Evolutionary conservation across 2,329 filamentous ascomycete genomes (phyloP).

Genomic region (Dothideomycetidae sp.): DNA sequence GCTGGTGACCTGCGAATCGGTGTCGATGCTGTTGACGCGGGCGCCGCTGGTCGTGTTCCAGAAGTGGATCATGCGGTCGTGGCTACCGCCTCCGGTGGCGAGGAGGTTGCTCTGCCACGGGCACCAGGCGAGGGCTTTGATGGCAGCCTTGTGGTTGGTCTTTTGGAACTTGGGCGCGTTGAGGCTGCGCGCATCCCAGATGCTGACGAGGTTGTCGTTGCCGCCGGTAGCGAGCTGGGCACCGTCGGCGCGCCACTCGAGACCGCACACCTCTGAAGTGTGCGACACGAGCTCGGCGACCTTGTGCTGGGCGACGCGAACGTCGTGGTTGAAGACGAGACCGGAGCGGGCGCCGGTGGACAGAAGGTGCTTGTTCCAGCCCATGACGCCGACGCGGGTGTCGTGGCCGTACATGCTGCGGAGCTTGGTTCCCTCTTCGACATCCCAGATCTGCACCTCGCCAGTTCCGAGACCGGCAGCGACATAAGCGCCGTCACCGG

Average conservation of each 20-base stretch:
- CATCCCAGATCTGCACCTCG: constrained; percentile 98
- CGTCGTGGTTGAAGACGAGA: constrained; percentile 96
- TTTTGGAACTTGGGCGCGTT: constrained; percentile 96
- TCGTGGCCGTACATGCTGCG: constrained; percentile 98
- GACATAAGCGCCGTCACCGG: constrained; percentile 89
- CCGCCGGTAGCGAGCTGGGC: constrained; percentile 93
- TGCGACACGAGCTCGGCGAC: constrained; percentile 92
- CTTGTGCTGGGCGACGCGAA: constrained; percentile 95
- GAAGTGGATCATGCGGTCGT: constrained; percentile 98
- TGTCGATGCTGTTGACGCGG: constrained; percentile 97
- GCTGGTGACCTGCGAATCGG: constrained; percentile 91
- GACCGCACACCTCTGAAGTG: constrained; percentile 92
- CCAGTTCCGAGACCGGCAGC: constrained; percentile 87
- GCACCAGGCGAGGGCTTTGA: constrained; percentile 98
- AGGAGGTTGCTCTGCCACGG: constrained; percentile 97
- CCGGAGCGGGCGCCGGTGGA: constrained; percentile 91
- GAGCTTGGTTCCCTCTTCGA: constrained; percentile 85
- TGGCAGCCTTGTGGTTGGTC: constrained; percentile 97
- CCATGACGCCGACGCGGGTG: constrained; percentile 92
- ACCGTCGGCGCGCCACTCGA: constrained; percentile 94
- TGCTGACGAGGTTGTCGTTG: constrained; percentile 97
- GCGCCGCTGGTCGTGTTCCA: constrained; percentile 98
- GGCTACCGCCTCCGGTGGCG: constrained; percentile 87
- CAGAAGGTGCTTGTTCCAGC: constrained; percentile 96
- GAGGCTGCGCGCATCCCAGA: constrained; percentile 94